Conservation (phyloP, 1,284 basidiomycete genomes). For the Heterobasidion occidentale region DNA sequence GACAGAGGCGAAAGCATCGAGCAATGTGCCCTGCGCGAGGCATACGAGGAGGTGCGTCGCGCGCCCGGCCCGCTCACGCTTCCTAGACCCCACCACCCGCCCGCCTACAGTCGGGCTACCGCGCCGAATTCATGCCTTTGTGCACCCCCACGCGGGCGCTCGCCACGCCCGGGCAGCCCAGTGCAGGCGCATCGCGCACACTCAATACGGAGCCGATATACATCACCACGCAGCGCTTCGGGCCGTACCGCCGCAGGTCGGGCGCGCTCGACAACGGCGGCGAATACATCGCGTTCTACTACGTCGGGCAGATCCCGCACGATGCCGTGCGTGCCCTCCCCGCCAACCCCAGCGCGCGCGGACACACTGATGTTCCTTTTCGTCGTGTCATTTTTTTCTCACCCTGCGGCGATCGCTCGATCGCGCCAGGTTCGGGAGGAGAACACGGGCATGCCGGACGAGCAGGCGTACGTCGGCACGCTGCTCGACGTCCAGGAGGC, state of each 20-base stretch:
- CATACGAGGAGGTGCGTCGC: slow-evolving; percentile 50
- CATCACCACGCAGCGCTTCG: slow-evolving; percentile 27
- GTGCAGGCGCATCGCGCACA: slow-evolving; percentile 6
- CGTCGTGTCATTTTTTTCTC: not conserved
- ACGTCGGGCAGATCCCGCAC: slow-evolving; percentile 38
- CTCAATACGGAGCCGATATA: slow-evolving; percentile 40
- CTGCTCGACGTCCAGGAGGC: slow-evolving; percentile 23
- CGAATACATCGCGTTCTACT: slow-evolving; percentile 48
- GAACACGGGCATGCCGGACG: slow-evolving; percentile 49
- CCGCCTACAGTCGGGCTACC: slow-evolving; percentile 42
- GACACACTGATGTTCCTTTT: not conserved
- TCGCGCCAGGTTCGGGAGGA: slow-evolving; percentile 31
- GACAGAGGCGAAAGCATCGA: slow-evolving; percentile 55
- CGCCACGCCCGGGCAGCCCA: slow-evolving; percentile 18
- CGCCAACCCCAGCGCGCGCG: not conserved
- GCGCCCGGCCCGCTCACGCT: not conserved
- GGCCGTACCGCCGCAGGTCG: slow-evolving; percentile 9
- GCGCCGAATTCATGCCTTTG: slow-evolving; percentile 39
- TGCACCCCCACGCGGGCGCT: slow-evolving; percentile 32
- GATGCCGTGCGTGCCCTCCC: slow-evolving; percentile 37
- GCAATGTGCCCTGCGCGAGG: slow-evolving; percentile 49
- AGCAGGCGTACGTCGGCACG: slow-evolving; percentile 32
- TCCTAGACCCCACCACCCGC: not conserved
- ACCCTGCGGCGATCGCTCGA: too few relatives aligned
- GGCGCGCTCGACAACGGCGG: slow-evolving; percentile 22